Conservation (phyloP, 208 protist genomes). For the Spironucleus salmonicida region DNA sequence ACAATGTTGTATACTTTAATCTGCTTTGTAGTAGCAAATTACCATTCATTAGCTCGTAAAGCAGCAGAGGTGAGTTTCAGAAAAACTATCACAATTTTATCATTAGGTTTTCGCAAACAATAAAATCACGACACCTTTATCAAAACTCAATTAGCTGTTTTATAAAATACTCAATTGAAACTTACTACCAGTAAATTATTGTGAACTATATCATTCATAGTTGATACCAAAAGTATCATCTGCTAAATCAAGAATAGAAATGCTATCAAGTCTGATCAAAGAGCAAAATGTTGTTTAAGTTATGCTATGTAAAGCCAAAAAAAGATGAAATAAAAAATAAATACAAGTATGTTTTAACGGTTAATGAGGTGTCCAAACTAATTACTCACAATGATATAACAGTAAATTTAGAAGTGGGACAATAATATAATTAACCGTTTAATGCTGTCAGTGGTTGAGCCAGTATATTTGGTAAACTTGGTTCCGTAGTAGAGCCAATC, state of each 20-base stretch:
- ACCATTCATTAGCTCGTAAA: too few relatives aligned
- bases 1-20: too few relatives aligned
- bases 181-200: slow-evolving; percentile 43
- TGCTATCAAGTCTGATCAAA: slow-evolving; percentile 12
- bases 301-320: slow-evolving; percentile 42
- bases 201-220: slow-evolving; percentile 43
- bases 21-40: too few relatives aligned
- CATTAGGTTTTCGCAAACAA: too few relatives aligned
- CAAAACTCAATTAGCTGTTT: too few relatives aligned
- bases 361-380: slow-evolving; percentile 6
- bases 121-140: too few relatives aligned
- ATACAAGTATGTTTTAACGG: slow-evolving; percentile 18
- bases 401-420: not conserved
- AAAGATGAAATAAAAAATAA: not conserved
- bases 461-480: slow-evolving; percentile 37
- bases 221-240: slow-evolving; percentile 47
- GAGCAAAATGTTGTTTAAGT: slow-evolving; percentile 32
- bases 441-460: slow-evolving; percentile 32
- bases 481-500: slow-evolving; percentile 39
- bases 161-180: too few relatives aligned
- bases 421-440: slow-evolving; percentile 9
- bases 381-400: not conserved
- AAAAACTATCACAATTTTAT: too few relatives aligned
- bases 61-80: too few relatives aligned
- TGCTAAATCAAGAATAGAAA: slow-evolving; percentile 38